Base-by-base conservation (phyloP, 352 stramenopile species). In the Phytophthora podocarpi region DNA sequence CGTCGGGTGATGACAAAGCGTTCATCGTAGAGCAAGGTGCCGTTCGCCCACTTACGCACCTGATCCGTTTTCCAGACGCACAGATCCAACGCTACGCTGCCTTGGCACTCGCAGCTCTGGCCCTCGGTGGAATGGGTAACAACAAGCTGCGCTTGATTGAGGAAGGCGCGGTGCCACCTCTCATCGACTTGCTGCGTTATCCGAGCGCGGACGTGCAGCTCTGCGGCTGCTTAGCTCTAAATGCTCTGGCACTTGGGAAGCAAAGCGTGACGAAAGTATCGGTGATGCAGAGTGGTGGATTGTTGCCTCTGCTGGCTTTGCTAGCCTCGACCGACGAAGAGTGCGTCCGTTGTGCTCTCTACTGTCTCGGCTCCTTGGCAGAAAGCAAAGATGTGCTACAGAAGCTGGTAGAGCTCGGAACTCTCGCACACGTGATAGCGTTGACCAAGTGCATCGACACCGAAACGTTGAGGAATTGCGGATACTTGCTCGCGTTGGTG, bases 31-130 rank as follows among this genome's bases (percentile, higher is more conserved):
- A 98, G 53, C 76, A 98, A 62, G 95, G 93, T 3, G 88, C 82
- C 12, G 78, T 98, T 36, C 84, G 93, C n/a, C 89, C 97, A 13
- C 81, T 99, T 9, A 93, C 97, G 12, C 97, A 98, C 60, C 67
- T 99, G 37, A 82, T 96, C 8, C 80, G 95, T 16, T 99, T 98
- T 61, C 96, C 95, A 5, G 95, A 99, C 56, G 78, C 95, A 9
- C 91, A 99, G 68, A 98, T 99, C 56, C 95, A 99, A 74, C 82
- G 95, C 3, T 98, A 97, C 49, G 95, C 96, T 12, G 87, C 93
- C 5, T 77, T 99, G 43, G 85, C 95, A 13, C 69, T 99, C 7
- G 95, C 96, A 13, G 96, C 88, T 20, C 69, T 99, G 20, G 91
- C 87, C 1, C 73, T 99, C 1, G 97, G 96, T 23, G 93, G 92